Evolutionary conservation across 768 basidiomycete genomes (phyloP), one percentile per base, ranked within the genome.

Genomic region (Serpula lacrymans): DNA sequence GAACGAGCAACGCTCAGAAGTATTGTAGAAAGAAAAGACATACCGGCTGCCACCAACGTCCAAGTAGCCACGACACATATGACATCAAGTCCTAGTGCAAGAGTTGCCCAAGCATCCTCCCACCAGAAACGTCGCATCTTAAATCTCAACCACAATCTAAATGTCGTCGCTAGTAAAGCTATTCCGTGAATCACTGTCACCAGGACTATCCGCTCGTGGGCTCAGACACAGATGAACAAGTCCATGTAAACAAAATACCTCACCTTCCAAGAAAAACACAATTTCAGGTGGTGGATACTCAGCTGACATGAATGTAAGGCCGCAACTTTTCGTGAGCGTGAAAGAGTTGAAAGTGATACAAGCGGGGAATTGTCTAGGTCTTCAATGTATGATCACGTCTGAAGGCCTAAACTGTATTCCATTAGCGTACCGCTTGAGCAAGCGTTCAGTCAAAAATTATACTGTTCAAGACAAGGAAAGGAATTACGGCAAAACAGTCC

Each of bases 21-120:
- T n/a, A 6, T 33, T n/a, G 31, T 6, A 33, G 6, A 20, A 30
- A 21, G 6, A 14, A 2, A 22, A 44, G 43, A 43, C 58, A 50
- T 27, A 37, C 49, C 23, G 34, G 41, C 41, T 17, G 42, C 42
- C 4, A 30, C 6, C 14, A 39, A 46, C 1, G 16, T 9, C 40
- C 48, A 47, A 9, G 54, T 45, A 18, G 31, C 6, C 10, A 48
- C 45, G 39, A 50, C 24, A 30, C 49, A 47, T 30, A 41, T 21
- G 0, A 31, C 18, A 25, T 50, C 42, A 21, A 44, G 43, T 18
- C 44, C 1, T 11, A 54, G 44, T 12, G 52, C 34, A 13, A 54
- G 29, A 20, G 46, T 37, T 5, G 55, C 60, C 46, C 46, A 58
- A 12, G 59, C 37, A 28, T 60, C 60, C 26, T 60, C 58, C 53